Percentiles rank a stretch among this genome's conserved stretches.
Conservation (phyloP, 192 early-diverging fungal genomes). For the Linnemannia elongata region DNA sequence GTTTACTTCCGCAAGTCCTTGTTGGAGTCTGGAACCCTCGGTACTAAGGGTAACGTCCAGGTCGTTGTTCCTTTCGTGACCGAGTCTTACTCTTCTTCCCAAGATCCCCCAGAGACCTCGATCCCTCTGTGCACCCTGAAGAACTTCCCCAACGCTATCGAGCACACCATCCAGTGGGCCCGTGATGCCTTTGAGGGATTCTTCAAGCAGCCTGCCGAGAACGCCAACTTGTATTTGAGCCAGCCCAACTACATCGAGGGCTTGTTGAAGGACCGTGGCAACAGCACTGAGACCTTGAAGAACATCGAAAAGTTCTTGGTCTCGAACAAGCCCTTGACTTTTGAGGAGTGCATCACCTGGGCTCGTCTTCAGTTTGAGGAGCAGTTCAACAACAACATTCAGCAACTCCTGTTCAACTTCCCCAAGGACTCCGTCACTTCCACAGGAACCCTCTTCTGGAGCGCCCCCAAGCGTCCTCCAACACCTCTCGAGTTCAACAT, state of each 20-base stretch:
- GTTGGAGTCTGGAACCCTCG: constrained; percentile 97
- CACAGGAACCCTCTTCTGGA: constrained; percentile 95
- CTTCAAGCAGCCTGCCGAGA: constrained; percentile 93
- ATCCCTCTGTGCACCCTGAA: constrained; percentile 92
- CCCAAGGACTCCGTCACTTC: constrained; percentile 93
- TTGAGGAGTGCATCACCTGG: constrained; percentile 95
- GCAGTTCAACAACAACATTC: constrained; percentile 91
- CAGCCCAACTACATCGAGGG: constrained; percentile 87
- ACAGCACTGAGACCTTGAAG: constrained; percentile 84
- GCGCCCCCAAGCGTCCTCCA: constrained; percentile 96
- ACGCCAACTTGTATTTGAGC: constrained; percentile 93
- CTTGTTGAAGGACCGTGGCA: constrained; percentile 81
- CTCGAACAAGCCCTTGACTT: constrained; percentile 83
- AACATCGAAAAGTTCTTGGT: constrained; percentile 83
- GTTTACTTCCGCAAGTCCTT: constrained; percentile 96
- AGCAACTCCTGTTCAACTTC: constrained; percentile 98
- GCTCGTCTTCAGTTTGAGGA: constrained; percentile 95
- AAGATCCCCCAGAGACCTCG: constrained; percentile 97
- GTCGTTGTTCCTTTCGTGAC: constrained; percentile 96
- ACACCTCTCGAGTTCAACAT: constrained; percentile 85
- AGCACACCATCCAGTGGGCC: constrained; percentile 95
- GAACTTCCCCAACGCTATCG: constrained; percentile 92
- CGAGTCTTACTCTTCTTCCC: constrained; percentile 98
- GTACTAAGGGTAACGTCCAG: constrained; percentile 99
- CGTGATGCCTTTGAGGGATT: constrained; percentile 97